These are phyloP conservation scores for Rhodofomes roseus DNA, from an alignment of 1,284 basidiomycete genomes.

Conservation along the genomic window DNA sequence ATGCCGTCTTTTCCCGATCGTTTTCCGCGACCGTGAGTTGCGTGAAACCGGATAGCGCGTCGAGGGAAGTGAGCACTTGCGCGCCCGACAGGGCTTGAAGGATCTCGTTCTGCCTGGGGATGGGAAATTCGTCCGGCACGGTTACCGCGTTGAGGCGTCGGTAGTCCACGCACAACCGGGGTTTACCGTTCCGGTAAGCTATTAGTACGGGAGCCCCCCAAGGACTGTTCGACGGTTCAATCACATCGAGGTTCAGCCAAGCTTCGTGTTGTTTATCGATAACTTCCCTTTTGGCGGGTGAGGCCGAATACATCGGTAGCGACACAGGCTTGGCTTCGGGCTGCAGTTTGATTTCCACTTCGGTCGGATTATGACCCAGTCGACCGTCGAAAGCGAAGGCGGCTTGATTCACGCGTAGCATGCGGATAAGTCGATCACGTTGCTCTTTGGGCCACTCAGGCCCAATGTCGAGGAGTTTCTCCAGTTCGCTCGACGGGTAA, in stretches of 20 bases:
- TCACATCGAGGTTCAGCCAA: too few species aligned
- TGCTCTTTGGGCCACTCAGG: constrained; percentile 11
- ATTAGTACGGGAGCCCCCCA: too few species aligned
- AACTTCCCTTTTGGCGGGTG: too few species aligned
- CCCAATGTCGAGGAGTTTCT: constrained; percentile 12
- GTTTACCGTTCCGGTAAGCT: too few species aligned
- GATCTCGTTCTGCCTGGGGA: constrained; percentile 37
- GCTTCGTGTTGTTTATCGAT: too few species aligned
- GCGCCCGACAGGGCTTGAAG: constrained; percentile 30
- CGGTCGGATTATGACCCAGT: constrained; percentile 17
- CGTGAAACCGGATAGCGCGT: constrained; percentile 37
- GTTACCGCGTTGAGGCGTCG: too few species aligned
- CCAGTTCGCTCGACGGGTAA: constrained; percentile 7
- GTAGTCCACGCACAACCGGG: too few species aligned
- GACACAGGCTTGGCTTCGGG: too few species aligned
- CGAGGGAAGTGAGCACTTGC: constrained; percentile 31
- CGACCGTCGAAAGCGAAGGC: constrained; percentile 28
- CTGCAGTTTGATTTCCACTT: constrained; percentile 21
- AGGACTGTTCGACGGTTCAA: too few species aligned
- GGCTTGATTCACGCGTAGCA: too few species aligned
- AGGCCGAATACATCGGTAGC: too few species aligned
- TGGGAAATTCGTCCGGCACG: constrained; percentile 40
- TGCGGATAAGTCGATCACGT: neutral
- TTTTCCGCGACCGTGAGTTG: constrained; percentile 31
- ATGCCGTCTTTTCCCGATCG: constrained; percentile 34